A percentile compares a stretch with the other conserved stretches of the same genome.
Evolutionary conservation across 1,284 basidiomycete species (phyloP).

Genomic region (Coriolopsis trogii): DNA sequence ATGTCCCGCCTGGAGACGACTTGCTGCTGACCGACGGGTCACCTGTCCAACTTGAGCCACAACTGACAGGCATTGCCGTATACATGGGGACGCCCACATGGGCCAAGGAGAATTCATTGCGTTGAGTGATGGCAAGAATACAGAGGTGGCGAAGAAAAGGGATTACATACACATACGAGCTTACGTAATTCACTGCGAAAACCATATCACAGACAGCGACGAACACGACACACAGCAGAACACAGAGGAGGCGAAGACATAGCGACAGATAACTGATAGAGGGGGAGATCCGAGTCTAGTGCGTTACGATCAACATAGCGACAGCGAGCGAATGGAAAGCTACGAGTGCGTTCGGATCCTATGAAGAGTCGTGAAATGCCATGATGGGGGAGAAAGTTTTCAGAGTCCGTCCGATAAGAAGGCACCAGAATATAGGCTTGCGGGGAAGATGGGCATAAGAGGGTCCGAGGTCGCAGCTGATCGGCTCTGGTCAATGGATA

Average conservation of each 20-base stretch:
- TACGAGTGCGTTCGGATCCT: constrained; percentile 9
- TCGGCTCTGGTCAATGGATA: constrained; percentile 27
- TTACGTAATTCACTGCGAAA: constrained; percentile 15
- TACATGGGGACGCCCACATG: too few species aligned
- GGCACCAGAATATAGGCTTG: constrained; percentile 12
- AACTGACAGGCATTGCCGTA: too few species aligned
- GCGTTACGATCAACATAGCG: constrained; percentile 28
- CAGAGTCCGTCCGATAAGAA: constrained; percentile 12
- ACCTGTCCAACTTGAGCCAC: too few species aligned
- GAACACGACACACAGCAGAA: constrained; percentile 22
- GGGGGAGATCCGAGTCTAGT: constrained; percentile 11
- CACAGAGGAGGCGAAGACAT: constrained; percentile 15
- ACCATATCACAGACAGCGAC: constrained; percentile 18
- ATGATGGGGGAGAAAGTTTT: constrained; percentile 8
- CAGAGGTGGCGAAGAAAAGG: constrained; percentile 12
- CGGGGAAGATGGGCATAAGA: background rate
- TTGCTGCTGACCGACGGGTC: too few species aligned
- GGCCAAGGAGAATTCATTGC: background rate
- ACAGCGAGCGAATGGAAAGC: constrained; percentile 12
- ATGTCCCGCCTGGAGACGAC: too few species aligned
- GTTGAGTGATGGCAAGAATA: constrained; percentile 14
- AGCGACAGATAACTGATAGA: constrained; percentile 12
- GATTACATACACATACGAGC: constrained; percentile 24
- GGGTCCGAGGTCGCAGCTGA: background rate
- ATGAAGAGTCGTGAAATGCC: constrained; percentile 19